Conservation (phyloP, 805 yeast species). For the Priceomyces melissophilus region DNA sequence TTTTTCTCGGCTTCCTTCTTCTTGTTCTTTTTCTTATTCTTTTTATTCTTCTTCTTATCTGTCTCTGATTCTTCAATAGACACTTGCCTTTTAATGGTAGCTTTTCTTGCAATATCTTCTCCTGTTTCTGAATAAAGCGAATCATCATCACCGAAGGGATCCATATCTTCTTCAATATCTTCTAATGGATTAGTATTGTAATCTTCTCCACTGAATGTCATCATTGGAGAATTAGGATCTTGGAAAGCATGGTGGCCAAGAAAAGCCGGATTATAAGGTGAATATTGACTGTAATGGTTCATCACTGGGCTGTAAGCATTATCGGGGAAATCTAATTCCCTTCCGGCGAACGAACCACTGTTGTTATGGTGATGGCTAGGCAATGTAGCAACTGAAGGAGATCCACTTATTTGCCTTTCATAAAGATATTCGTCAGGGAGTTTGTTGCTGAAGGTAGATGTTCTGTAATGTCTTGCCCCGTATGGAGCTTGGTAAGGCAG, state of each 20-base stretch:
- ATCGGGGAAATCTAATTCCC: constrained; percentile 29
- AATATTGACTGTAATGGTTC: constrained; percentile 13
- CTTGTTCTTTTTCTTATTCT: constrained; percentile 1
- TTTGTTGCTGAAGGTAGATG: constrained; percentile 16
- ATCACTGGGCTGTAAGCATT: constrained; percentile 23
- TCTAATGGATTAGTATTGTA: constrained; percentile 38
- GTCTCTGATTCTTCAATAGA: constrained; percentile 7
- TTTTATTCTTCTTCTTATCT: not conserved
- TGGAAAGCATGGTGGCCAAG: constrained; percentile 10
- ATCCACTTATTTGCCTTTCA: not conserved
- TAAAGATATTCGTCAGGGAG: constrained; percentile 15
- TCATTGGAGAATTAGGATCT: constrained; percentile 18
- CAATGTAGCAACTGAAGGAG: not conserved
- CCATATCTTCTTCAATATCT: constrained; percentile 36
- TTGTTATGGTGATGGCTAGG: constrained; percentile 9
- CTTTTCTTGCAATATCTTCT: constrained; percentile 32
- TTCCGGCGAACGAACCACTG: constrained; percentile 28
- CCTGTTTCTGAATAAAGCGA: constrained; percentile 41
- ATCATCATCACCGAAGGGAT: constrained; percentile 45
- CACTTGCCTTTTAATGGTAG: constrained; percentile 24
- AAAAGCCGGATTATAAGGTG: constrained; percentile 3
- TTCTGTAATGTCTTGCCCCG: constrained; percentile 4
- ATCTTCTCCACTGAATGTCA: constrained; percentile 33
- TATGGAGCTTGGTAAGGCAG: not conserved
- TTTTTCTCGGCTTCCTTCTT: constrained; percentile 6